phyloP scores from a whole-genome alignment of 163 green algal species.

The Chlorella variabilis region DNA sequence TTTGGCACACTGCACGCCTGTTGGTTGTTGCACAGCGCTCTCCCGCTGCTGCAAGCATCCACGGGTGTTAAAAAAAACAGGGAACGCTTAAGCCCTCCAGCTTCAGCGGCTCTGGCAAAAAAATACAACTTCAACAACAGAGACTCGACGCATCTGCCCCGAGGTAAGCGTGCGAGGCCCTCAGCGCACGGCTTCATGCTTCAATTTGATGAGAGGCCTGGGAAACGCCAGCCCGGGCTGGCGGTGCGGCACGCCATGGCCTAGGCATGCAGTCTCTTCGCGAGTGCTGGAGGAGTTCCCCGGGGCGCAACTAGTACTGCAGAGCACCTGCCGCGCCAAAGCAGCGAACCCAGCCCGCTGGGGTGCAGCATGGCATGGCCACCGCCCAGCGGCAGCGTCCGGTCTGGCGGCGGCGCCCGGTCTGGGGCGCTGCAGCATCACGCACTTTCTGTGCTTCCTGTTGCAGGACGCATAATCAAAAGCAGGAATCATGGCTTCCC shows the following conservation, averaged over 20 bases:
- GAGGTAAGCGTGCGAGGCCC: not conserved
- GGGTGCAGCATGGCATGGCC: too few species aligned
- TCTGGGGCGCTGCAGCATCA: not conserved
- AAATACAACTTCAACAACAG: conserved; percentile 30
- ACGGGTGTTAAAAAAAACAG: conserved; percentile 17
- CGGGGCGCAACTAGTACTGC: too few species aligned
- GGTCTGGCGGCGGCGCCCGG: too few species aligned
- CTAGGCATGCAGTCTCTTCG: too few species aligned
- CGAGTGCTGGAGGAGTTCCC: too few species aligned
- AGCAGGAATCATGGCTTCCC: conserved; percentile 41
- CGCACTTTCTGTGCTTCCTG: not conserved
- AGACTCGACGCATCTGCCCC: not conserved
- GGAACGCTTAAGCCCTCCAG: too few species aligned
- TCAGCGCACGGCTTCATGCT: not conserved
- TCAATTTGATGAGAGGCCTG: too few species aligned
- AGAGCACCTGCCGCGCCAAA: too few species aligned
- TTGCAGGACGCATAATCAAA: not conserved
- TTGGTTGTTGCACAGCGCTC: conserved; percentile 16
- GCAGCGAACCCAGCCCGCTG: too few species aligned
- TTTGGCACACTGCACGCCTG: not conserved
- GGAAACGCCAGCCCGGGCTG: too few species aligned
- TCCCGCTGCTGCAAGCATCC: conserved; percentile 7
- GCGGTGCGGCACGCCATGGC: too few species aligned
- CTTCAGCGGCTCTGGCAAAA: conserved; percentile 20
- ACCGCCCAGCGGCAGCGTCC: too few species aligned